phyloP scores from a whole-genome alignment of 2,329 filamentous ascomycete genomes.

The Neoascochyta sp. region DNA sequence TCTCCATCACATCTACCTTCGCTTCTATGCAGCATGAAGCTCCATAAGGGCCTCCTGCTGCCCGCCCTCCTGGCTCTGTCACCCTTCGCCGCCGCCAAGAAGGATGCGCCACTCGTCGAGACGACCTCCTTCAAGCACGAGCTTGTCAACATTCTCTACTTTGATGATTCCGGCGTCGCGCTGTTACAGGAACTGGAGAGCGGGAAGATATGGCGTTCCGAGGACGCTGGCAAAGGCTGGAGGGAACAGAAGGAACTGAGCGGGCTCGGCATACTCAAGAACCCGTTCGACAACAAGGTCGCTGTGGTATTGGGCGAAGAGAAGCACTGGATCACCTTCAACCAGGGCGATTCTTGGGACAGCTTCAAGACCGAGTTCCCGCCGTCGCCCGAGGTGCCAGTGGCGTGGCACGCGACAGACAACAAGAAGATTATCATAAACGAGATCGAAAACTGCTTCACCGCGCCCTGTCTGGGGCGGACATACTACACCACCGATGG shows the following conservation, averaged over 20 bases:
- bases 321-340: constrained; percentile 77
- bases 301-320: constrained; percentile 74
- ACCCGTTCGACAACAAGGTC: constrained; percentile 71
- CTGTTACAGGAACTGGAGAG: constrained; percentile 66
- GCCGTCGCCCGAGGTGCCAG: constrained; percentile 54
- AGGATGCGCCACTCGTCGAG: constrained; percentile 63
- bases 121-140: constrained; percentile 62
- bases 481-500: constrained; percentile 78
- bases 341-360: constrained; percentile 78
- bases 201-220: constrained; percentile 69
- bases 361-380: constrained; percentile 61
- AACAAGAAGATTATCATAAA: constrained; percentile 83
- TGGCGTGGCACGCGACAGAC: constrained; percentile 81
- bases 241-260: constrained; percentile 60
- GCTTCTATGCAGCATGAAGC: constrained; percentile 40
- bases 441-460: constrained; percentile 39
- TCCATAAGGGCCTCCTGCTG: constrained; percentile 43
- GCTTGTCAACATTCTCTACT: constrained; percentile 76
- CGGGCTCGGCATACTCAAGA: constrained; percentile 62
- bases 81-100: constrained; percentile 38
- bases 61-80: constrained; percentile 50
- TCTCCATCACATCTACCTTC: constrained; percentile 12
- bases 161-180: constrained; percentile 80
- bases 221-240: constrained; percentile 79
- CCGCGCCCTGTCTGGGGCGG: constrained; percentile 40